Conservation (phyloP, 371 early-diverging fungal genomes). For the Mortierella sp. region DNA sequence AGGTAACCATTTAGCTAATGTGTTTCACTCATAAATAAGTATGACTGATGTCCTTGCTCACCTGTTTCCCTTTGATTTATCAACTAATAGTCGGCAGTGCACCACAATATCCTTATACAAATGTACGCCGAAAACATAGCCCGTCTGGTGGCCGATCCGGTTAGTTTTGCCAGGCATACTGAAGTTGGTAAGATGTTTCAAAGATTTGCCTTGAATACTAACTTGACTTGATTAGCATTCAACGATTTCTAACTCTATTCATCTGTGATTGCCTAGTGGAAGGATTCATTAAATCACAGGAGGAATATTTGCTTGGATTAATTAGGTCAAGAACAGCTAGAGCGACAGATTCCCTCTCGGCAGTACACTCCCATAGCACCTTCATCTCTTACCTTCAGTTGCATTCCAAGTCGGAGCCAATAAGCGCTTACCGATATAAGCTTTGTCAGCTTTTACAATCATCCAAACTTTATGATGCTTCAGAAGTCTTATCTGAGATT, state of each 20-base stretch:
- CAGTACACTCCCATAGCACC: slow-evolving; percentile 10
- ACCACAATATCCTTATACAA: slow-evolving; percentile 23
- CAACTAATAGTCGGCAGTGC: slow-evolving; percentile 13
- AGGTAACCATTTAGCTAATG: slow-evolving; percentile 25
- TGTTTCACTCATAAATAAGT: no score
- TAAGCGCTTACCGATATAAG: slow-evolving; percentile 28
- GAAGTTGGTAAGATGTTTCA: slow-evolving; percentile 19
- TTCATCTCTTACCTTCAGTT: slow-evolving; percentile 25
- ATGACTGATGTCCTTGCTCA: no score
- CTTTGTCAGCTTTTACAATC: slow-evolving; percentile 30
- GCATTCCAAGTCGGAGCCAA: slow-evolving; percentile 15
- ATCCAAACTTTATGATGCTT: slow-evolving; percentile 10
- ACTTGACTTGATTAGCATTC: background rate
- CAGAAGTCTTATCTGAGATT: slow-evolving; percentile 18
- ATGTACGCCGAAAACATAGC: slow-evolving; percentile 29
- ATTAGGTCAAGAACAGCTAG: background rate
- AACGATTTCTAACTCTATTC: background rate
- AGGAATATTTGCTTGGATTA: slow-evolving; percentile 5
- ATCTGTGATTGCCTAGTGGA: slow-evolving; percentile 15
- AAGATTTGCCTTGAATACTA: background rate
- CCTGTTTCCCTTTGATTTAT: background rate
- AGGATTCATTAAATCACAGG: slow-evolving; percentile 21
- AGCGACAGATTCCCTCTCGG: background rate
- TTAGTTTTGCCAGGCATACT: background rate
- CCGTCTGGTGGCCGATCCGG: slow-evolving; percentile 1